phyloP scores from a whole-genome alignment of 257 asterid genomes.

The Petunia axillaris region DNA sequence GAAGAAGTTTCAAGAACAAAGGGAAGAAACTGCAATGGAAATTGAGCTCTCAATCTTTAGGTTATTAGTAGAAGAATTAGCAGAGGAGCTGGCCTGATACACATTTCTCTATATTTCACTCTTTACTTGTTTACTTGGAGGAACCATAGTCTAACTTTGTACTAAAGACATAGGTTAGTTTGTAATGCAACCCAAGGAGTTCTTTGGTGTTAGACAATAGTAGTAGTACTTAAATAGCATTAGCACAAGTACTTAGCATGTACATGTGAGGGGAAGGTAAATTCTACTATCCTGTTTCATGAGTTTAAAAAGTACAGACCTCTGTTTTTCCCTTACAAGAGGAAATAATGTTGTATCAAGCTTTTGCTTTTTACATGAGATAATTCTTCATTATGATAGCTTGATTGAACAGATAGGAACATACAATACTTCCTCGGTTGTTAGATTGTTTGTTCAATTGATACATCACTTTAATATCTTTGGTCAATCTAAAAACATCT shows the following conservation, averaged over 20 bases:
- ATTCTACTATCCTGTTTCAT: slow-evolving; percentile 12
- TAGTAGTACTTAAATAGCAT: not conserved
- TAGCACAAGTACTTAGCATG: slow-evolving; percentile 16
- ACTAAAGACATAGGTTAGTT: slow-evolving; percentile 46
- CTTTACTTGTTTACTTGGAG: slow-evolving; percentile 58
- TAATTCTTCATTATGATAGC: not conserved
- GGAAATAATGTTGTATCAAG: slow-evolving; percentile 5
- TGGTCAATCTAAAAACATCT: not conserved
- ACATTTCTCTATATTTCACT: not conserved
- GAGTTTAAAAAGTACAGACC: slow-evolving; percentile 12
- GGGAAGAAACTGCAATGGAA: slow-evolving; percentile 43
- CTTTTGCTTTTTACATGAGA: not conserved
- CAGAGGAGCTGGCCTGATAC: slow-evolving; percentile 37
- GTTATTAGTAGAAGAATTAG: slow-evolving; percentile 49
- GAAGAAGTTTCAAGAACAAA: slow-evolving; percentile 42
- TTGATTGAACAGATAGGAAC: not conserved
- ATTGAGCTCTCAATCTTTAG: slow-evolving; percentile 47
- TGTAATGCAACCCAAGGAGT: slow-evolving; percentile 13
- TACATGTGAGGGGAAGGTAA: slow-evolving; percentile 22
- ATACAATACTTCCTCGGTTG: not conserved
- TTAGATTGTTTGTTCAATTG: not conserved
- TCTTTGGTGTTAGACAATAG: slow-evolving; percentile 9
- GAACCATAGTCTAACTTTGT: slow-evolving; percentile 32
- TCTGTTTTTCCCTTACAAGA: slow-evolving; percentile 17
- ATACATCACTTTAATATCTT: not conserved